Conservation (phyloP, 1,139 yeast genomes). For the Geotrichum europaeum region DNA sequence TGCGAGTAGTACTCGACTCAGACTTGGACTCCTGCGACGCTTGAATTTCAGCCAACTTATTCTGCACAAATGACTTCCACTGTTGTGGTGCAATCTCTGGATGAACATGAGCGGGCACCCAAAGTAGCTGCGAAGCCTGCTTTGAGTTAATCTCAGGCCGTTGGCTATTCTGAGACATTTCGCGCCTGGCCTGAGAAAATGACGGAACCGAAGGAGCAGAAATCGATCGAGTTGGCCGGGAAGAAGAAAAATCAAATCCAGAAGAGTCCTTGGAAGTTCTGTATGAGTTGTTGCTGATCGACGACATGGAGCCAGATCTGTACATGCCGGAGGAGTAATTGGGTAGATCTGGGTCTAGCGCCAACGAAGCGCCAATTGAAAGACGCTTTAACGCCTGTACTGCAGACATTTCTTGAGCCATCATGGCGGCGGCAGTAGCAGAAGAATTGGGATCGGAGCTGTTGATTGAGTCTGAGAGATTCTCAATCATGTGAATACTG, state of each 20-base stretch:
- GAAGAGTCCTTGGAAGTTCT: constrained; percentile 1
- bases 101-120: constrained; percentile 95
- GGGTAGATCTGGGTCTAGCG: constrained; percentile 45
- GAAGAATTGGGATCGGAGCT: constrained; percentile 15
- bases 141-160: constrained; percentile 8
- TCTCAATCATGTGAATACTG: neutral
- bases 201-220: constrained; percentile 6
- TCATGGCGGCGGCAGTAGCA: constrained; percentile 36
- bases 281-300: neutral
- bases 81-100: constrained; percentile 92
- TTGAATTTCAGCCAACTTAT: constrained; percentile 68
- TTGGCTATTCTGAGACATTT: neutral
- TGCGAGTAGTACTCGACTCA: constrained; percentile 4
- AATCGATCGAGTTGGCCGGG: constrained; percentile 2
- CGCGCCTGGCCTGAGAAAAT: neutral
- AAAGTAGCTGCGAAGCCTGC: constrained; percentile 41
- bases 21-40: constrained; percentile 33
- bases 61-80: constrained; percentile 73
- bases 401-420: constrained; percentile 46
- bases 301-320: neutral
- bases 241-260: constrained; percentile 12
- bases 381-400: constrained; percentile 44
- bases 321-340: constrained; percentile 13
- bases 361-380: constrained; percentile 40
- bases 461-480: neutral